A percentile compares a stretch with the other conserved stretches of the same genome.
These are phyloP conservation scores for Podospora pseudocomata DNA, from an alignment of 495 filamentous ascomycete species.

Conservation along the genomic window DNA sequence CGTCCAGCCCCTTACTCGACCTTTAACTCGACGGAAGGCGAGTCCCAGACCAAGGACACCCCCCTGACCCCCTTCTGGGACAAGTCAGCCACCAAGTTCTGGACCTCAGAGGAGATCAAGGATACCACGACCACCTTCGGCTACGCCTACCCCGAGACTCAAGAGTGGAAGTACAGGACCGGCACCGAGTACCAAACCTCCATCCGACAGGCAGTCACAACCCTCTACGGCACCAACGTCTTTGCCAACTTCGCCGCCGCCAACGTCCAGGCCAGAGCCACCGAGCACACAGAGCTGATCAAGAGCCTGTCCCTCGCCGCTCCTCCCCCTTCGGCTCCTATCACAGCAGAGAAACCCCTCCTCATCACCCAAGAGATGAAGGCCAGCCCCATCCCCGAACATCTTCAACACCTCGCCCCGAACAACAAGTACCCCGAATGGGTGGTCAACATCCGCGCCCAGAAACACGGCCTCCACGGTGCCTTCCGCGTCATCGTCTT, in stretches of 20 bases:
- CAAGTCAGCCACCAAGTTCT: conserved; percentile 39
- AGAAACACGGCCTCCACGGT: conserved; percentile 40
- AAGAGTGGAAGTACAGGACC: conserved; percentile 24
- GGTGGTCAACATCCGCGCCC: conserved; percentile 39
- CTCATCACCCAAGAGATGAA: not conserved
- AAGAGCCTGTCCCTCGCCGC: conserved; percentile 1
- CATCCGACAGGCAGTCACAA: conserved; percentile 18
- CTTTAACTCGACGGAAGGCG: conserved; percentile 44
- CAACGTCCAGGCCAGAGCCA: conserved; percentile 17
- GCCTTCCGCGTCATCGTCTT: conserved; percentile 43
- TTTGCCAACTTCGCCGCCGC: conserved; percentile 22
- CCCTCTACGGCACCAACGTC: conserved; percentile 29
- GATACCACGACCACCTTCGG: conserved; percentile 40
- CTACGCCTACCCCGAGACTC: conserved; percentile 60
- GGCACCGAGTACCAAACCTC: conserved; percentile 17
- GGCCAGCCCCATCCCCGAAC: conserved; percentile 20
- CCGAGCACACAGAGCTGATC: conserved; percentile 5
- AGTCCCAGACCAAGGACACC: conserved; percentile 37
- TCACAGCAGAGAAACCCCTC: not conserved
- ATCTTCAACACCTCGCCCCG: conserved; percentile 29
- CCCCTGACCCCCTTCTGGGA: conserved; percentile 46
- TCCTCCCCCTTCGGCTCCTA: not conserved
- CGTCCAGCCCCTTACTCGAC: conserved; percentile 47
- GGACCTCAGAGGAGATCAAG: conserved; percentile 43
- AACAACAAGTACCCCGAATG: conserved; percentile 42